These are phyloP conservation scores for Venustampulla echinocandica DNA, from an alignment of 495 filamentous ascomycete genomes.

Conservation along the genomic window DNA sequence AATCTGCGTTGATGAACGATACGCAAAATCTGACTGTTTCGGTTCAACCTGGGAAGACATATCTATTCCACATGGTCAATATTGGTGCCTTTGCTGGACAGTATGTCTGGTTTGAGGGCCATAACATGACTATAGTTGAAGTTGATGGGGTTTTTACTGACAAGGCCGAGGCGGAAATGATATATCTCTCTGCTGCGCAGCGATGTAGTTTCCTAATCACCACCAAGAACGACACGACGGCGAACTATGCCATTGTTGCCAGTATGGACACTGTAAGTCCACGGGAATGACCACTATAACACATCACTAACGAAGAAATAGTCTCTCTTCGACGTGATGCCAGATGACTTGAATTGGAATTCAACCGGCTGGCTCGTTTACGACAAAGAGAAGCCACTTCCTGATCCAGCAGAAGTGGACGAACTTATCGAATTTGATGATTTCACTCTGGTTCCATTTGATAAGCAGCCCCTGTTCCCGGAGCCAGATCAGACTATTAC, in stretches of 20 bases:
- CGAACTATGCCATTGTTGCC: conserved; percentile 58
- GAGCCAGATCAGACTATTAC: conserved; percentile 52
- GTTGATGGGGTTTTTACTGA: conserved; percentile 49
- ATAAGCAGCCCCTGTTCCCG: conserved; percentile 46
- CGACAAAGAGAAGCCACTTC: conserved; percentile 48
- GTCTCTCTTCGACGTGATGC: conserved; percentile 62
- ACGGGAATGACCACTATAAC: conserved; percentile 34
- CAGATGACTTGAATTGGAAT: conserved; percentile 59
- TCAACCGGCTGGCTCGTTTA: conserved; percentile 76
- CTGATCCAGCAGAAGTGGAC: conserved; percentile 44
- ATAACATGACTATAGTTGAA: conserved; percentile 51
- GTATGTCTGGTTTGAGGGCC: conserved; percentile 67
- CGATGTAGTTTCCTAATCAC: conserved; percentile 62
- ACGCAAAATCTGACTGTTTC: conserved; percentile 45
- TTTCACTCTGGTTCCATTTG: conserved; percentile 55
- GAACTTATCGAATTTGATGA: conserved; percentile 66
- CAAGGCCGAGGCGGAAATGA: conserved; percentile 46
- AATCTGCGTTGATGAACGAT: conserved; percentile 33
- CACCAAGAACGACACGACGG: conserved; percentile 50
- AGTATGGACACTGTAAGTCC: conserved; percentile 51
- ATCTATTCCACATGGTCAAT: conserved; percentile 70
- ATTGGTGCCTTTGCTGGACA: conserved; percentile 60
- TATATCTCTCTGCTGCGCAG: conserved; percentile 63
- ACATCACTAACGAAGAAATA: conserved; percentile 48
- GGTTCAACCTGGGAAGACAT: conserved; percentile 66